phyloP scores from a whole-genome alignment of 768 basidiomycete species.

The Lentinula sp. region DNA sequence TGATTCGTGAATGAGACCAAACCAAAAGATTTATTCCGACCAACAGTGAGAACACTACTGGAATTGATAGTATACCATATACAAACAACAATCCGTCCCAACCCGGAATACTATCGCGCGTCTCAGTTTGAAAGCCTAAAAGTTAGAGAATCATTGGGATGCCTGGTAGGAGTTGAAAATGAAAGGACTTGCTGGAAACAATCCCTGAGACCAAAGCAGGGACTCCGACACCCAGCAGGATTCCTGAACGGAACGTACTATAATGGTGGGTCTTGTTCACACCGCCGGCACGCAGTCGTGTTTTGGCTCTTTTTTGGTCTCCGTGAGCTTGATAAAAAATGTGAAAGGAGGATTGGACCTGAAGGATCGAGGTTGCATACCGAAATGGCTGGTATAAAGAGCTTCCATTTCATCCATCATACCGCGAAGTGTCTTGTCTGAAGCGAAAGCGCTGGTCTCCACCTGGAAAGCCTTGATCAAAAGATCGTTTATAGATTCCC shows the following conservation, averaged over 20 bases:
- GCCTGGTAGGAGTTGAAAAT: neutral
- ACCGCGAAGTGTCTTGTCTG: constrained; percentile 48
- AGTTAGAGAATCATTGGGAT: neutral
- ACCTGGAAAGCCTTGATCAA: constrained; percentile 33
- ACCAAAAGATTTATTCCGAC: constrained; percentile 81
- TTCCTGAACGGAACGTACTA: constrained; percentile 70
- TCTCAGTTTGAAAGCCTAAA: constrained; percentile 50
- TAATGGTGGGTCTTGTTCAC: constrained; percentile 55
- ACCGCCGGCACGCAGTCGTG: constrained; percentile 51
- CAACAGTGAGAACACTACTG: constrained; percentile 67
- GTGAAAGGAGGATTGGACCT: neutral
- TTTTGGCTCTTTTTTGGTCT: constrained; percentile 71
- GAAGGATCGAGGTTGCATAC: constrained; percentile 33
- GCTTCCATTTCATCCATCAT: constrained; percentile 77
- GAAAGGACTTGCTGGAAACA: constrained; percentile 40
- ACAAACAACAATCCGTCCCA: constrained; percentile 75
- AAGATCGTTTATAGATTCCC: neutral
- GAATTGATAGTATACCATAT: constrained; percentile 71
- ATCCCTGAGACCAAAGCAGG: constrained; percentile 65
- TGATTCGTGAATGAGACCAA: constrained; percentile 75
- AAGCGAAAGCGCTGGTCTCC: constrained; percentile 61
- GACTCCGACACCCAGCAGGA: constrained; percentile 64
- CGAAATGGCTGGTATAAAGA: constrained; percentile 70
- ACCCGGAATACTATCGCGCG: constrained; percentile 49
- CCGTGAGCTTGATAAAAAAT: constrained; percentile 39